Evolutionary conservation across 1,284 basidiomycete species (phyloP).

Genomic region (Porodaedalea pini): DNA sequence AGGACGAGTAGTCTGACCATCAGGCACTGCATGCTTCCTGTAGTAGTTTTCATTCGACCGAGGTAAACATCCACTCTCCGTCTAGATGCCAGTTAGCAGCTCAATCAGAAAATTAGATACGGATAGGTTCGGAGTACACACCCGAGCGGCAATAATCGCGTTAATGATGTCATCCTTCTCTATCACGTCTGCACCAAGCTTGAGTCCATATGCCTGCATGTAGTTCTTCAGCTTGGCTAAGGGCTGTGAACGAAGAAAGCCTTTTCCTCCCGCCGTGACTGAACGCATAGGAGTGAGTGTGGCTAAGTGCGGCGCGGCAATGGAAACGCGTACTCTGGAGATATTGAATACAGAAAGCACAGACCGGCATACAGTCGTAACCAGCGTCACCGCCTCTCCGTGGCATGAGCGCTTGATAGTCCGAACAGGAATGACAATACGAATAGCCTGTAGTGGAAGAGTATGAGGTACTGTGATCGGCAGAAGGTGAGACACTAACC

Average conservation of each 20-base stretch:
- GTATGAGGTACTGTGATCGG: slow-evolving; percentile 4
- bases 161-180: slow-evolving; percentile 77
- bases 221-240: slow-evolving; percentile 65
- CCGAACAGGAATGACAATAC: slow-evolving; percentile 68
- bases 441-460: slow-evolving; percentile 48
- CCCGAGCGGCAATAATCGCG: slow-evolving; percentile 53
- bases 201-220: slow-evolving; percentile 63
- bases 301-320: not conserved
- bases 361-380: slow-evolving; percentile 61
- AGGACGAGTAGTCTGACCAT: slow-evolving; percentile 40
- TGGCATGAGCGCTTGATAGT: slow-evolving; percentile 73
- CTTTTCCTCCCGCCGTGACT: slow-evolving; percentile 66
- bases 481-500: slow-evolving; percentile 41
- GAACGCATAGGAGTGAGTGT: slow-evolving; percentile 8
- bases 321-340: slow-evolving; percentile 51
- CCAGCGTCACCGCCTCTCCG: slow-evolving; percentile 47
- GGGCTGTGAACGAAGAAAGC: slow-evolving; percentile 50
- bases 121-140: slow-evolving; percentile 30
- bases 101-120: not conserved
- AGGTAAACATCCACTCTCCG: slow-evolving; percentile 52
- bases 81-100: slow-evolving; percentile 29
- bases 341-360: slow-evolving; percentile 67
- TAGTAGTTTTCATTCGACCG: slow-evolving; percentile 54
- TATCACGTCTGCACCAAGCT: slow-evolving; percentile 45
- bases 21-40: slow-evolving; percentile 63